Evolutionary conservation across 1,284 basidiomycete genomes (phyloP).

Genomic region (Cystobasidium slooffiae): DNA sequence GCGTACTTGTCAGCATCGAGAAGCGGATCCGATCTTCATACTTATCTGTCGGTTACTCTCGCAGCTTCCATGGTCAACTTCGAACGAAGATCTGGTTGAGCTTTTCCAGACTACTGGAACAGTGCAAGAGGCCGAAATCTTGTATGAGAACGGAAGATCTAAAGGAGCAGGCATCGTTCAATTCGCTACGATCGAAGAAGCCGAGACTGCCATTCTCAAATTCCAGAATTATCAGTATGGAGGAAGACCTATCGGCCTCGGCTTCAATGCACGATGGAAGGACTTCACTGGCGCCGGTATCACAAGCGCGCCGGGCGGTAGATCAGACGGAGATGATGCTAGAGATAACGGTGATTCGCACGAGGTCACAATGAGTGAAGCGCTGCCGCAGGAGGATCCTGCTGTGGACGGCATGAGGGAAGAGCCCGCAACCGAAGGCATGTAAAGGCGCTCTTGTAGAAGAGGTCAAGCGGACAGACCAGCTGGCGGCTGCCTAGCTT

Average conservation of each 20-base stretch:
- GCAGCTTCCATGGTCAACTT: slow-evolving; percentile 95
- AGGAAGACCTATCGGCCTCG: slow-evolving; percentile 46
- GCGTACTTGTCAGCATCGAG: not conserved
- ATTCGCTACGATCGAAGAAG: slow-evolving; percentile 83
- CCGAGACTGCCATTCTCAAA: slow-evolving; percentile 79
- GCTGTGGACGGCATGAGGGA: slow-evolving; percentile 23
- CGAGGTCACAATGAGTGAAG: not conserved
- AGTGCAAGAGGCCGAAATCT: slow-evolving; percentile 89
- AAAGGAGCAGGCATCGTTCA: slow-evolving; percentile 95
- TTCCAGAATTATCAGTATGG: slow-evolving; percentile 54
- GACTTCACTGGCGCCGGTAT: slow-evolving; percentile 33
- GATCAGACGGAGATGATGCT: not conserved
- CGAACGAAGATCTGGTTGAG: slow-evolving; percentile 98
- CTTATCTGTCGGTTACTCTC: not conserved
- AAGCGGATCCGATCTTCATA: not conserved
- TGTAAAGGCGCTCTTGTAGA: not conserved
- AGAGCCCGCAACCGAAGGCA: slow-evolving; percentile 21
- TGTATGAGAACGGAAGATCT: slow-evolving; percentile 76
- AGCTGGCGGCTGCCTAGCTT: not conserved
- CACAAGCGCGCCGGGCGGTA: not conserved
- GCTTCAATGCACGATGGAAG: slow-evolving; percentile 44
- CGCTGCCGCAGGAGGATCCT: slow-evolving; percentile 8
- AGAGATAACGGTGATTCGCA: not conserved
- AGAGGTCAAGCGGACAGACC: not conserved
- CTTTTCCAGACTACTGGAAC: slow-evolving; percentile 96